Conservation (phyloP, 2,329 filamentous ascomycete genomes). For the Sporothrix brasiliensis region DNA sequence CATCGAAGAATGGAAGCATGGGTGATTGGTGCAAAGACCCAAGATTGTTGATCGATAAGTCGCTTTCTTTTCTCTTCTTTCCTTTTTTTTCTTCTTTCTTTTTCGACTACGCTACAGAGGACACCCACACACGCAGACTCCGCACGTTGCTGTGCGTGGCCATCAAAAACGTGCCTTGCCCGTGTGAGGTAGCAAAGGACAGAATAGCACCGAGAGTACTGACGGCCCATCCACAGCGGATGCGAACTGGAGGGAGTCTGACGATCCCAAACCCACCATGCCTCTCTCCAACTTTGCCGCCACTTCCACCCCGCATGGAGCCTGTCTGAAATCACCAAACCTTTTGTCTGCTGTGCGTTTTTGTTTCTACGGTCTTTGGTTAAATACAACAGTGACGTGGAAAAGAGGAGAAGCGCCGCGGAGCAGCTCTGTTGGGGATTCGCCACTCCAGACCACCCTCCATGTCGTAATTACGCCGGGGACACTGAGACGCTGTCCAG, state of each 20-base stretch:
- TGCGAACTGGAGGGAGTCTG: neutral
- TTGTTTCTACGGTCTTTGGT: neutral
- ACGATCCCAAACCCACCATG: neutral
- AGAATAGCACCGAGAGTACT: neutral
- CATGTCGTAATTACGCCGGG: neutral
- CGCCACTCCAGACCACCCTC: neutral
- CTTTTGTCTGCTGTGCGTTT: too few relatives aligned
- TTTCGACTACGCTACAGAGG: neutral
- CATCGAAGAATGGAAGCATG: constrained; percentile 4
- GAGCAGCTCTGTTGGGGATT: neutral
- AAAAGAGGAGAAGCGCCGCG: neutral
- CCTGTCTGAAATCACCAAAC: neutral
- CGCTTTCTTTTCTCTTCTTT: neutral
- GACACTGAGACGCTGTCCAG: too few relatives aligned
- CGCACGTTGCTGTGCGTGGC: neutral
- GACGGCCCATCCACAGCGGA: too few relatives aligned
- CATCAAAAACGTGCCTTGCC: neutral
- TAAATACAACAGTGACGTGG: constrained; percentile 3
- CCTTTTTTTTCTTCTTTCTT: neutral
- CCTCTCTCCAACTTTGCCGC: neutral
- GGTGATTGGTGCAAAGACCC: neutral
- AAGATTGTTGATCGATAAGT: neutral
- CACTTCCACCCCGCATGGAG: neutral
- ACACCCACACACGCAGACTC: neutral
- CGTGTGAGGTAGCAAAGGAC: neutral